Base-by-base conservation (phyloP, 148 eudicot species). In the Amaranthus palmeri region DNA sequence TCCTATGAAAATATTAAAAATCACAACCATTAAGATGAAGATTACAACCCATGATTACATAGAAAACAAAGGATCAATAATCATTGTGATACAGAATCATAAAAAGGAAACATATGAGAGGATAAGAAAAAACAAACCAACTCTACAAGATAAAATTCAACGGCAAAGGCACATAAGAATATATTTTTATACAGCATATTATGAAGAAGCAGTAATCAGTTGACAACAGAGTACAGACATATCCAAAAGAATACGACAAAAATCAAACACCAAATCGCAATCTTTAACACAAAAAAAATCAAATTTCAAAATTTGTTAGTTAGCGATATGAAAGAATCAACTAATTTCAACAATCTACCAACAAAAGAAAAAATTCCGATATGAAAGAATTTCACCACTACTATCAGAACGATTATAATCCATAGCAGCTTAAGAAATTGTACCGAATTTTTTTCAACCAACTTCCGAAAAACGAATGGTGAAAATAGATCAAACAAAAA, bases 361-460 rank as follows among this genome's bases (percentile, higher is more conserved):
- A n/a, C n/a, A n/a, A n/a, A n/a, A n/a, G n/a, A n/a, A n/a, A n/a
- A 73, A 54, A 40, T 0, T 48, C 49, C 42, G 48, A 77, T 67
- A 77, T 60, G 8, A 14, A 11, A 75, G 64, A 10, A 68, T 71
- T 87, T 87, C 83, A 88, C 92, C 89, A 42, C 89, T 85, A 60
- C 92, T 85, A 70, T 88, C 92, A 15, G 85, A 78, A 18, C 74
- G 55, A 54, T 53, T 77, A 79, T 80, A 85, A 12, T 82, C 85
- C 92, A 85, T 88, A 5, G 70, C 69, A 55, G 62, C 65, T 65
- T 63, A 18, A 3, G 40, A 11, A 70, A 70, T 75, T 69, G 70
- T 18, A n/a, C 61, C 68, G 49, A 72, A 71, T 14, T 67, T 47
- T 40, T 12, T 13, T 9, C 65, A 58, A n/a, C n/a, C n/a, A n/a